Percentiles rank a stretch among this genome's conserved stretches.
phyloP scores from a whole-genome alignment of 2,329 filamentous ascomycete species.

The Bipolaris zeicola region DNA sequence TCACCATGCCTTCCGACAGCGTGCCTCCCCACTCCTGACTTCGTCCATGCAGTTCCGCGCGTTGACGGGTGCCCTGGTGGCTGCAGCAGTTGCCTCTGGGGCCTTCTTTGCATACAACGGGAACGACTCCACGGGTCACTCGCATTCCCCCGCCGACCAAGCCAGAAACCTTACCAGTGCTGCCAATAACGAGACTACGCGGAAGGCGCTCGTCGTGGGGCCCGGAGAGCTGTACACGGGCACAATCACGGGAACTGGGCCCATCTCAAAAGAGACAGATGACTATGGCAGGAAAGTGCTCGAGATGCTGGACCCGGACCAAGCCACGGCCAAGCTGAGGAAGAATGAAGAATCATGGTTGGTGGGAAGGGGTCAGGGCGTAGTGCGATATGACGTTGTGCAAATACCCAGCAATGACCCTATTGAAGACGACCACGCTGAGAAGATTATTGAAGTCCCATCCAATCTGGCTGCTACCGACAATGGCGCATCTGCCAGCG shows the following conservation, averaged over 20 bases:
- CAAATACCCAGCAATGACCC: slow-evolving; percentile 95
- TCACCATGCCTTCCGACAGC: slow-evolving; percentile 48
- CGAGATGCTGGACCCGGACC: slow-evolving; percentile 95
- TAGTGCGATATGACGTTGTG: slow-evolving; percentile 91
- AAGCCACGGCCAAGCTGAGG: slow-evolving; percentile 87
- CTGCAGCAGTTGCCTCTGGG: slow-evolving; percentile 72
- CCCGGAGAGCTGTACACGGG: slow-evolving; percentile 90
- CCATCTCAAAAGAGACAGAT: slow-evolving; percentile 85
- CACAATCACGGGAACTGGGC: slow-evolving; percentile 81
- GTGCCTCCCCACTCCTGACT: slow-evolving; percentile 56
- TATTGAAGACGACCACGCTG: slow-evolving; percentile 97
- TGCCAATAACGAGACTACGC: slow-evolving; percentile 57
- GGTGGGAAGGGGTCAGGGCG: slow-evolving; percentile 85
- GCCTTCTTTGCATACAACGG: slow-evolving; percentile 75
- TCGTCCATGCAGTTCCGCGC: slow-evolving; percentile 79
- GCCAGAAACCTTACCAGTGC: slow-evolving; percentile 42
- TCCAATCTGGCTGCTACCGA: slow-evolving; percentile 61
- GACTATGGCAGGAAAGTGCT: slow-evolving; percentile 83
- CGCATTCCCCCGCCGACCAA: slow-evolving; percentile 31
- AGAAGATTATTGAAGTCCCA: slow-evolving; percentile 94
- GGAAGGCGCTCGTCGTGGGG: slow-evolving; percentile 80
- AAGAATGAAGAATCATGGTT: slow-evolving; percentile 90
- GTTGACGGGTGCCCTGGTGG: slow-evolving; percentile 69
- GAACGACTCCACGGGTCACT: slow-evolving; percentile 29
- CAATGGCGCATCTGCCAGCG: slow-evolving; percentile 65